phyloP scores from a whole-genome alignment of 129 eudicot species.

The Chrysanthemum makinoi region DNA sequence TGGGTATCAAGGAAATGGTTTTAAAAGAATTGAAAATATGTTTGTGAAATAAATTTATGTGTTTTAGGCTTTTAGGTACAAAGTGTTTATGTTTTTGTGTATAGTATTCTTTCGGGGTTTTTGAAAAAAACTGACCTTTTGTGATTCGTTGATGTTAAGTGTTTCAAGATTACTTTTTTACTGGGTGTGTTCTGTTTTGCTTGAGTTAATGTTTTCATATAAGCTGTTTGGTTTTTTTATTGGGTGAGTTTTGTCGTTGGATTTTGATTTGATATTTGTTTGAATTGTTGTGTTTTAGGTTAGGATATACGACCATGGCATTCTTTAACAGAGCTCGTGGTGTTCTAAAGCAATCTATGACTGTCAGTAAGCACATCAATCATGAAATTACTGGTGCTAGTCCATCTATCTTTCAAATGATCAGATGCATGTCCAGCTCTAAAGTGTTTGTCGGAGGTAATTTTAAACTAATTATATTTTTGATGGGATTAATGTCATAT shows the following conservation, averaged over 20 bases:
- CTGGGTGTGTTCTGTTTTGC: neutral
- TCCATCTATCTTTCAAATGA: slow-evolving; percentile 60
- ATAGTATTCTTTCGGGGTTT: no score
- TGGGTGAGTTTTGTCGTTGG: neutral
- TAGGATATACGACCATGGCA: slow-evolving; percentile 57
- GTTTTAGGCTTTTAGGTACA: no score
- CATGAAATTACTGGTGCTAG: slow-evolving; percentile 51
- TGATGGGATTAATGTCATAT: neutral
- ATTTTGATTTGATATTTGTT: neutral
- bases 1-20: no score
- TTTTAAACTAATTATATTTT: neutral
- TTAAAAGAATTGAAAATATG: no score
- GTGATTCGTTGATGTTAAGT: neutral
- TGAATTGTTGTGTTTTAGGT: slow-evolving; percentile 27
- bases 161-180: neutral
- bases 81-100: no score
- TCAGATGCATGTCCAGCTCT: slow-evolving; percentile 86
- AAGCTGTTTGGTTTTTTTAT: no score
- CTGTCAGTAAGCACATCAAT: slow-evolving; percentile 45
- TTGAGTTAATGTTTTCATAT: neutral
- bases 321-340: slow-evolving; percentile 68
- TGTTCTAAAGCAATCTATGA: slow-evolving; percentile 40
- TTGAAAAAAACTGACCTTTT: no score
- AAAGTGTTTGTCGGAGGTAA: slow-evolving; percentile 88
- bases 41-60: no score